These are phyloP conservation scores for Lepidium africanum DNA, from an alignment of 345 rosid species.

Conservation along the genomic window DNA sequence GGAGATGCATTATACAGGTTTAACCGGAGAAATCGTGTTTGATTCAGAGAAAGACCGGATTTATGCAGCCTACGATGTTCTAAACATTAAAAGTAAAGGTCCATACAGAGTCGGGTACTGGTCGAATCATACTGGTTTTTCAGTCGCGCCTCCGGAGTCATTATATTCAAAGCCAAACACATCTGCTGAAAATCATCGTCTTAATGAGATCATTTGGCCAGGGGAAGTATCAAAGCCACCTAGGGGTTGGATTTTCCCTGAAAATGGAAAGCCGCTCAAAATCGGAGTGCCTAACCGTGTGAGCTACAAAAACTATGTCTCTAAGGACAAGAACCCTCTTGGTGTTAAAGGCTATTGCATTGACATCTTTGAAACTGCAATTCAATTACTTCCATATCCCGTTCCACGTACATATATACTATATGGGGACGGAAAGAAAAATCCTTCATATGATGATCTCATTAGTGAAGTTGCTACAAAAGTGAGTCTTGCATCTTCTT, in stretches of 20 bases:
- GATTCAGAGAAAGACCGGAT: conserved; percentile 49
- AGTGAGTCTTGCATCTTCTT: conserved; percentile 43
- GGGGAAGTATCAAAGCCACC: conserved; percentile 53
- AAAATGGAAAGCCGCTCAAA: conserved; percentile 67
- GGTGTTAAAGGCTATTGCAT: conserved; percentile 84
- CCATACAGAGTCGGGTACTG: conserved; percentile 76
- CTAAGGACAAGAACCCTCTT: conserved; percentile 50
- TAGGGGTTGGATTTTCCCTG: conserved; percentile 88
- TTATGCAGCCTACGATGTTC: conserved; percentile 66
- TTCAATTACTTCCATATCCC: conserved; percentile 75
- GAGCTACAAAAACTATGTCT: conserved; percentile 46
- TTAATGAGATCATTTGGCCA: conserved; percentile 69
- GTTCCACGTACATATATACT: conserved; percentile 60
- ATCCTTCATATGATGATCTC: conserved; percentile 56
- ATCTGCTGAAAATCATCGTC: conserved; percentile 44
- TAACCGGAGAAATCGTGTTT: conserved; percentile 57
- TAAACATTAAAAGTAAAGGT: conserved; percentile 61
- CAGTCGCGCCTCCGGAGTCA: conserved; percentile 52
- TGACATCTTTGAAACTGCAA: conserved; percentile 88
- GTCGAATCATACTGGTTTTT: conserved; percentile 74
- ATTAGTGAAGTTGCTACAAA: conserved; percentile 48
- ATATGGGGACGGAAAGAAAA: conserved; percentile 56
- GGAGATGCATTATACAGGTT: conserved; percentile 59
- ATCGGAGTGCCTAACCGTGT: conserved; percentile 79
- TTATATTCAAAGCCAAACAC: conserved; percentile 48